A percentile compares a stretch with the other conserved stretches of the same genome.
Evolutionary conservation across 192 early-diverging fungal genomes (phyloP).

Genomic region (Diversispora epigaea): DNA sequence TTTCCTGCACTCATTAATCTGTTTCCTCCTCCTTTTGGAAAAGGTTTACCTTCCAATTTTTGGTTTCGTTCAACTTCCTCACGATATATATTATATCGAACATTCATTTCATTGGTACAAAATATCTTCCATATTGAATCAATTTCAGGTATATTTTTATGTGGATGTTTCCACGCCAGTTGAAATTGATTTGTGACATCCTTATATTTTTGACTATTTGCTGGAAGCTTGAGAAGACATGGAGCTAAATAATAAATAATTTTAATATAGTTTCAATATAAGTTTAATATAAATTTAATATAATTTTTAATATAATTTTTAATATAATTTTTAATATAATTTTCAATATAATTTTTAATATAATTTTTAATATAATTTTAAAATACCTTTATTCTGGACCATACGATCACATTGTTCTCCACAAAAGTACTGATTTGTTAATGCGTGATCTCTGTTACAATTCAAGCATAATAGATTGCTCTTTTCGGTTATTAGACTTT

Average conservation of each 20-base stretch:
- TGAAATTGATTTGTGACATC: conserved; percentile 28
- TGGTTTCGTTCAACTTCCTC: conserved; percentile 26
- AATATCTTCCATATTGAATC: conserved; percentile 27
- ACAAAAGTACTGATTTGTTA: conserved; percentile 18
- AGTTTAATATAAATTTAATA: neutral
- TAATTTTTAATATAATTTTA: neutral
- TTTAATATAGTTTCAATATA: neutral
- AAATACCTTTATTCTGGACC: conserved; percentile 3
- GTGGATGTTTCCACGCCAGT: conserved; percentile 27
- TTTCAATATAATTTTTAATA: neutral
- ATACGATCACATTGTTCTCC: neutral
- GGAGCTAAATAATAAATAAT: conserved; percentile 1
- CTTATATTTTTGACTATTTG: conserved; percentile 17
- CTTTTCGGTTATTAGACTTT: neutral
- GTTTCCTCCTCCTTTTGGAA: conserved; percentile 23
- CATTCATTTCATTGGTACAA: neutral
- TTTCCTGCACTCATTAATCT: conserved; percentile 32
- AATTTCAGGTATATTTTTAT: conserved; percentile 30
- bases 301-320: neutral
- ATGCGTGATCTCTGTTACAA: neutral
- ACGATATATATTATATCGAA: conserved; percentile 27
- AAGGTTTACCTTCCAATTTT: conserved; percentile 24
- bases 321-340: neutral
- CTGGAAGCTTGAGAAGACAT: conserved; percentile 14
- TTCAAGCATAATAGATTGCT: conserved; percentile 3